Evolutionary conservation across 2,329 filamentous ascomycete species (phyloP), one percentile per base, ranked within the genome.

Genomic region (Ceratocystis destructans): DNA sequence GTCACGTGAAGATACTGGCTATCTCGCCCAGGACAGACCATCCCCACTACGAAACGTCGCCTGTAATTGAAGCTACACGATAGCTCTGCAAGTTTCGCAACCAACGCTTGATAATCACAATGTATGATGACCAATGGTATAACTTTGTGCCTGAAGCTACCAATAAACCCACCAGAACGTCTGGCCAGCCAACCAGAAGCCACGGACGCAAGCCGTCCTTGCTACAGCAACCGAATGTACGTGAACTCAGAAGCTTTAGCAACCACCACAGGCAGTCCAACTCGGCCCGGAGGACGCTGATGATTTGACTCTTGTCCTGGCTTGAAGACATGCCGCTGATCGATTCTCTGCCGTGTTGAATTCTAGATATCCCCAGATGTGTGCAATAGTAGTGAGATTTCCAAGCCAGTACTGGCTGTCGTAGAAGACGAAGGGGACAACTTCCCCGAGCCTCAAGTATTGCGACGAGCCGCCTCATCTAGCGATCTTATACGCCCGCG

Each of bases 71-170:
- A 64, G 46, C 45, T 44, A 48, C 33, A 28, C 22, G 25, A 45
- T 65, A 33, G 44, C 45, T 64, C 41, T 41, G 22, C 50, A 45
- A 33, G 50, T 44, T 62, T 44, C 22, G 61, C 61, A 62, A 62
- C 8, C 53, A 45, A 17, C 22, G 15, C 22, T 28, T 33, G 20
- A 15, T 50, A 45, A 20, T n/a, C 50, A 59, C 50, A 70, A 91
- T 90, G 87, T 89, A 89, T 75, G 89, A 93, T 76, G 89, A 93
- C 75, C 85, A 87, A 37, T 93, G 89, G 88, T 90, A 92, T 77
- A 89, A 82, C 73, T 87, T 90, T 73, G 83, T 89, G 70, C 83
- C 87, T 31, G 83, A 87, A 66, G 76, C 82, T 65, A 77, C 81
- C 67, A 77, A 80, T 69, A 82, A 79, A 71, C 78, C 78, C 17